Conservation (phyloP, 768 basidiomycete genomes). For the Boletus edulis region DNA sequence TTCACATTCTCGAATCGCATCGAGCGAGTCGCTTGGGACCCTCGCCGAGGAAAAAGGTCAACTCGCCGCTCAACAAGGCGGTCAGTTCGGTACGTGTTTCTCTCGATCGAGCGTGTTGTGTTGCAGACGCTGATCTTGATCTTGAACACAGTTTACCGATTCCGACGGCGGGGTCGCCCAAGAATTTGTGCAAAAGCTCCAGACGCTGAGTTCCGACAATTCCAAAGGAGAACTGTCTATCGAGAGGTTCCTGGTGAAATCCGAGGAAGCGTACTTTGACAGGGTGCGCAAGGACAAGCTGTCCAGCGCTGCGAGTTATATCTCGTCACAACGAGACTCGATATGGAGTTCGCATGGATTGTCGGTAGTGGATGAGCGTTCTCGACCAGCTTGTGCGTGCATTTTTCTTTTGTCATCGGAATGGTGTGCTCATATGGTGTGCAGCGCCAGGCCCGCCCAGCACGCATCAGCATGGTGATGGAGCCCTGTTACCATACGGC, state of each 20-base stretch:
- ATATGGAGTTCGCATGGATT: slow-evolving; percentile 65
- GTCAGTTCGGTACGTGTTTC: slow-evolving; percentile 66
- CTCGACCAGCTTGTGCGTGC: slow-evolving; percentile 72
- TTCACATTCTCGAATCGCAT: slow-evolving; percentile 72
- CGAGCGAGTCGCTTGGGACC: slow-evolving; percentile 88
- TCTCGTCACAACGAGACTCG: slow-evolving; percentile 78
- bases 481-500: slow-evolving; percentile 45
- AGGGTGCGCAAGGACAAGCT: slow-evolving; percentile 88
- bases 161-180: slow-evolving; percentile 89
- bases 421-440: background rate
- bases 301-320: slow-evolving; percentile 74
- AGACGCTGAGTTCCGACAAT: slow-evolving; percentile 76
- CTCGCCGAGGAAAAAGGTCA: slow-evolving; percentile 87
- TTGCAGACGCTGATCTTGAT: background rate
- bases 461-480: slow-evolving; percentile 45
- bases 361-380: slow-evolving; percentile 51
- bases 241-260: slow-evolving; percentile 86
- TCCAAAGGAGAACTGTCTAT: slow-evolving; percentile 91
- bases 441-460: slow-evolving; percentile 46
- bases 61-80: slow-evolving; percentile 92
- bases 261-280: slow-evolving; percentile 91
- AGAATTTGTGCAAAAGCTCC: slow-evolving; percentile 84
- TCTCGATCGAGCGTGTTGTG: background rate
- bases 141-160: slow-evolving; percentile 73
- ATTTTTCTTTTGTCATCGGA: slow-evolving; percentile 10